These are phyloP conservation scores for Avena atlantica DNA, from an alignment of 176 grass and related monocot species.

Conservation along the genomic window DNA sequence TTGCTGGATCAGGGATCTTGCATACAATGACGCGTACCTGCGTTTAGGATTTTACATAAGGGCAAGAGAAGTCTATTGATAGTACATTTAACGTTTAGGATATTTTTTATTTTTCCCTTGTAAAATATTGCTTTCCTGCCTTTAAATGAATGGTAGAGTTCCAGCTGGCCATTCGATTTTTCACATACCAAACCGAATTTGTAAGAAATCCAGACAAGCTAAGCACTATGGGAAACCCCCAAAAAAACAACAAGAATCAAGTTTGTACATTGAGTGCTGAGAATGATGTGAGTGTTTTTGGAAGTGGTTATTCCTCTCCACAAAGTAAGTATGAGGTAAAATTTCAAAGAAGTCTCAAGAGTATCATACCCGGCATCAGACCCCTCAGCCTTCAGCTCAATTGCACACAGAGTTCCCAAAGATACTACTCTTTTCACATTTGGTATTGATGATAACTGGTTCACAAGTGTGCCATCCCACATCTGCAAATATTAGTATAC, in stretches of 20 bases:
- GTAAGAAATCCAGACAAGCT: neutral
- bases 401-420: slow-evolving; percentile 77
- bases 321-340: neutral
- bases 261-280: neutral
- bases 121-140: neutral
- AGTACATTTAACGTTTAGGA: neutral
- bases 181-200: neutral
- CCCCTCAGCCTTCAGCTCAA: slow-evolving; percentile 84
- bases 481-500: slow-evolving; percentile 62
- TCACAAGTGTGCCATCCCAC: slow-evolving; percentile 76
- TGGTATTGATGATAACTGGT: slow-evolving; percentile 59
- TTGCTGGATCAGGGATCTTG: slow-evolving; percentile 68
- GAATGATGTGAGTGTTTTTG: neutral
- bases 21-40: slow-evolving; percentile 80
- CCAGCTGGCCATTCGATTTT: neutral
- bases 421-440: slow-evolving; percentile 80
- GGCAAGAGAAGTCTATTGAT: neutral
- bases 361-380: slow-evolving; percentile 80
- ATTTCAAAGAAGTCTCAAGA: slow-evolving; percentile 13
- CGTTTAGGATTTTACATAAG: neutral
- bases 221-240: neutral
- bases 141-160: neutral
- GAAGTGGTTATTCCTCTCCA: neutral
- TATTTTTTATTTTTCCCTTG: neutral
- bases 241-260: neutral